A percentile compares a stretch with the other conserved stretches of the same genome.
These are phyloP conservation scores for Pseudogymnoascus sp. DNA, from an alignment of 2,329 filamentous ascomycete species.

Conservation along the genomic window DNA sequence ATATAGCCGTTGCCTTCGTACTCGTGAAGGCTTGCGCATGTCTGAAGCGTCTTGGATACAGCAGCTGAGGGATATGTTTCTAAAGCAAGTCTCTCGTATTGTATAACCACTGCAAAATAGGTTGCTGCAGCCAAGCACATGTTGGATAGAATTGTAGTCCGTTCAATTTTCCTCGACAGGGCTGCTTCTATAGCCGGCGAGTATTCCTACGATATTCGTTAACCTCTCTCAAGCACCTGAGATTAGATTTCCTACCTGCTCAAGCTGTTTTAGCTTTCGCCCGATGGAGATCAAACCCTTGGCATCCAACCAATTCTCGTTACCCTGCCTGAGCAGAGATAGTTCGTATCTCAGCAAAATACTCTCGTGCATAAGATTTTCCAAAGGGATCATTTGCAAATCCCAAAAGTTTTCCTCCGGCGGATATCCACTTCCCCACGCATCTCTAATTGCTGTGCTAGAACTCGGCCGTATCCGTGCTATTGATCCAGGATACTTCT, in stretches of 20 bases:
- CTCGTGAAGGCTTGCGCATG: neutral
- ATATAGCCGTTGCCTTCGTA: neutral
- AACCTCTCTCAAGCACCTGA: neutral
- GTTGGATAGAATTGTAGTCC: neutral
- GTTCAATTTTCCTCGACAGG: neutral
- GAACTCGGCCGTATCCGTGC: slow-evolving; percentile 6
- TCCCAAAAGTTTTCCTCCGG: slow-evolving; percentile 10
- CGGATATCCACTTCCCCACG: slow-evolving; percentile 12
- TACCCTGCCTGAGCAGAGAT: neutral
- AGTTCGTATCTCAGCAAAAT: slow-evolving; percentile 11
- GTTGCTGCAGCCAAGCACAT: neutral
- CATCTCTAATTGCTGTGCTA: slow-evolving; percentile 1
- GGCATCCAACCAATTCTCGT: neutral
- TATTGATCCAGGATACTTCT: slow-evolving; percentile 10
- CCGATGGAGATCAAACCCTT: slow-evolving; percentile 6
- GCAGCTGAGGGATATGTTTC: neutral
- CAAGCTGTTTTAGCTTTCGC: slow-evolving; percentile 9
- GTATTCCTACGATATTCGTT: neutral
- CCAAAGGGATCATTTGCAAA: slow-evolving; percentile 10
- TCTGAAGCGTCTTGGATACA: neutral
- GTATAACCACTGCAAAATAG: neutral
- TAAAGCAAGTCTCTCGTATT: neutral
- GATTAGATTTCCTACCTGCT: slow-evolving; percentile 9
- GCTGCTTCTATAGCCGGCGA: neutral
- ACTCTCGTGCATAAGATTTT: slow-evolving; percentile 9